Percentiles rank a stretch among this genome's conserved stretches.
These are phyloP conservation scores for Ogataea pilisensis DNA, from an alignment of 805 yeast species.

Conservation along the genomic window DNA sequence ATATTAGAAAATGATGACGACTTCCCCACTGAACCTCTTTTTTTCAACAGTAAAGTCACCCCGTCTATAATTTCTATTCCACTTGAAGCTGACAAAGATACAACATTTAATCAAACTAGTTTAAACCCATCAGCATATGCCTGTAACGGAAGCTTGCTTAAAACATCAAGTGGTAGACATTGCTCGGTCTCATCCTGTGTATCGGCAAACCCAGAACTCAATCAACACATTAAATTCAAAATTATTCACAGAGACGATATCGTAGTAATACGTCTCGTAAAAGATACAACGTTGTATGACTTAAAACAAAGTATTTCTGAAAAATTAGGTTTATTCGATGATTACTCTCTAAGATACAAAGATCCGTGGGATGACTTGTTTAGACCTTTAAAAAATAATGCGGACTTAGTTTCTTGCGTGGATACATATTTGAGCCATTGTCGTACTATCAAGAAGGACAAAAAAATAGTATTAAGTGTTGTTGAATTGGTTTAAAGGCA, in stretches of 20 bases:
- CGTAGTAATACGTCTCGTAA: slow-evolving; percentile 7
- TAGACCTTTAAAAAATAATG: slow-evolving; percentile 15
- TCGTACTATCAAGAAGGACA: slow-evolving; percentile 1
- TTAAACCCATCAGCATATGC: not conserved
- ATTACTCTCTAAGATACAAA: slow-evolving; percentile 15
- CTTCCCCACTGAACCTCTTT: slow-evolving; percentile 6
- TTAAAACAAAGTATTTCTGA: slow-evolving; percentile 8
- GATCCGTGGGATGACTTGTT: slow-evolving; percentile 13
- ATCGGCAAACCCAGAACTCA: not conserved
- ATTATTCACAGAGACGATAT: slow-evolving; percentile 15
- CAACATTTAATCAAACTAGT: slow-evolving; percentile 4
- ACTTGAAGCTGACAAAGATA: not conserved
- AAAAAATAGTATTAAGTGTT: slow-evolving; percentile 14
- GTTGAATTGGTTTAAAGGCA: slow-evolving; percentile 1
- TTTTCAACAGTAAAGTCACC: slow-evolving; percentile 6
- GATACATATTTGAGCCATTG: not conserved
- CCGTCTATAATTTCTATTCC: slow-evolving; percentile 2
- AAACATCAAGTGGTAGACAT: not conserved
- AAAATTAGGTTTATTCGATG: slow-evolving; percentile 8
- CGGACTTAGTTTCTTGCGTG: slow-evolving; percentile 13
- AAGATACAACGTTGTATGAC: not conserved
- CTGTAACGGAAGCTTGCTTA: not conserved
- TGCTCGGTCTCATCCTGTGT: not conserved
- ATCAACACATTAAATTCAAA: slow-evolving; percentile 9
- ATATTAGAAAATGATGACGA: slow-evolving; percentile 2